phyloP scores from a whole-genome alignment of 108 stramenopile species.

The Nitzschia sp. region DNA sequence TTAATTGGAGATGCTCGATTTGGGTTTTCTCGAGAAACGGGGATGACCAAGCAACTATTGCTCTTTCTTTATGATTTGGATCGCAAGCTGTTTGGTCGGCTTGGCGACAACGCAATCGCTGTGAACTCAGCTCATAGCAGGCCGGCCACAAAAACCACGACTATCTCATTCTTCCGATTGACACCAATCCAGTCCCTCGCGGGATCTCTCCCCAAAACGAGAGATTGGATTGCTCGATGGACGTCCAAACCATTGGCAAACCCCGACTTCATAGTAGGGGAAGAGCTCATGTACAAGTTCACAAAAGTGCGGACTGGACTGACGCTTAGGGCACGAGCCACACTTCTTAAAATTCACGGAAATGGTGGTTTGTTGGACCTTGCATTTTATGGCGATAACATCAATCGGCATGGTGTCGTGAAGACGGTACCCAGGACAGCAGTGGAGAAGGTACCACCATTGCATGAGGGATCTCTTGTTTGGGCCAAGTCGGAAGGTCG shows the following conservation, averaged over 20 bases:
- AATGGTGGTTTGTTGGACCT: constrained; percentile 11
- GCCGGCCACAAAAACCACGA: not conserved
- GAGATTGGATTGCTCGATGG: not conserved
- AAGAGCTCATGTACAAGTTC: not conserved
- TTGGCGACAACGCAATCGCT: not conserved
- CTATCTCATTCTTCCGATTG: not conserved
- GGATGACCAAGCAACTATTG: constrained; percentile 25
- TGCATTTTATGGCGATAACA: constrained; percentile 28
- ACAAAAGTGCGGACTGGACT: not conserved
- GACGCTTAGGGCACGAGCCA: not conserved
- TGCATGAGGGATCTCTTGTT: constrained; percentile 24
- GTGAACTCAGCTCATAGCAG: not conserved
- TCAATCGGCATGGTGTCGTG: not conserved
- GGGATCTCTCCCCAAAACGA: not conserved
- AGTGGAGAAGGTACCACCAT: not conserved
- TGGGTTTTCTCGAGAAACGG: constrained; percentile 23
- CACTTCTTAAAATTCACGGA: constrained; percentile 2
- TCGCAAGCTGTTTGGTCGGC: not conserved
- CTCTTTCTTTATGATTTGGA: constrained; percentile 17
- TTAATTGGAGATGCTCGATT: constrained; percentile 39
- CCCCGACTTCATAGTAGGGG: not conserved
- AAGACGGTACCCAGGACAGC: not conserved
- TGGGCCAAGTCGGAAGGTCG: constrained; percentile 6
- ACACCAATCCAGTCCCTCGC: not conserved
- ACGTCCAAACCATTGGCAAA: not conserved